Evolutionary conservation across 352 stramenopile species (phyloP), one percentile per base, ranked within the genome.

Genomic region (Aphanomyces astaci): DNA sequence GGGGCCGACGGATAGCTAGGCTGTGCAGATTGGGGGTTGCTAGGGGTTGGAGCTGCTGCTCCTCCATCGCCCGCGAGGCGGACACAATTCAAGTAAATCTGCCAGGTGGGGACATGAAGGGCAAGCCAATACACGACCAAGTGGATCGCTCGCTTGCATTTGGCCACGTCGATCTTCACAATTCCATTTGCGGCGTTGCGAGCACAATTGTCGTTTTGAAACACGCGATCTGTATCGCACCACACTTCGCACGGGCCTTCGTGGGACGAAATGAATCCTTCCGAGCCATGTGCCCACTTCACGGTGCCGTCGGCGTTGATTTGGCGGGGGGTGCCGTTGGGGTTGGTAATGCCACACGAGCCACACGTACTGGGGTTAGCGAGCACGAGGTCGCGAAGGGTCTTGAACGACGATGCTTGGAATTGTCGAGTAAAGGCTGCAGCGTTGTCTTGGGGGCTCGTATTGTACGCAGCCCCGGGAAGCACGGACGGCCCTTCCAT

Each of bases 51-150:
- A 19, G 25, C 30, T 30, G 51, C 25, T n/a, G n/a, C n/a, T 7
- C 19, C 19, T 13, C 17, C 48, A 55, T 28, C 24, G 13, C 30
- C 56, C 1, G 17, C 56, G 24, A 76, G 31, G 9, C 48, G 51
- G 39, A 59, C 63, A 48, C 70, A 82, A 51, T 77, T 80, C 49
- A 62, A 68, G 57, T 82, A 82, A 52, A 82, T 74, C 54, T 82
- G 76, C 63, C 75, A 82, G 13, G 66, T 71, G 5, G 32, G 28
- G 56, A 4, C 64, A 60, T 82, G 76, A 32, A 78, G 66, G 19
- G 74, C 71, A 32, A 82, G 53, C 76, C 76, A 82, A 67, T 82
- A 82, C 45, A 80, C 73, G 28, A 71, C 77, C 45, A 79, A 43
- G 13, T 72, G 66, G 19, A 56, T 75, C 10, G 74, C 56, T 19